Percentiles rank a stretch among this genome's conserved stretches.
These are phyloP conservation scores for Exophiala bonariae DNA, from an alignment of 2,329 filamentous ascomycete genomes.

Conservation along the genomic window DNA sequence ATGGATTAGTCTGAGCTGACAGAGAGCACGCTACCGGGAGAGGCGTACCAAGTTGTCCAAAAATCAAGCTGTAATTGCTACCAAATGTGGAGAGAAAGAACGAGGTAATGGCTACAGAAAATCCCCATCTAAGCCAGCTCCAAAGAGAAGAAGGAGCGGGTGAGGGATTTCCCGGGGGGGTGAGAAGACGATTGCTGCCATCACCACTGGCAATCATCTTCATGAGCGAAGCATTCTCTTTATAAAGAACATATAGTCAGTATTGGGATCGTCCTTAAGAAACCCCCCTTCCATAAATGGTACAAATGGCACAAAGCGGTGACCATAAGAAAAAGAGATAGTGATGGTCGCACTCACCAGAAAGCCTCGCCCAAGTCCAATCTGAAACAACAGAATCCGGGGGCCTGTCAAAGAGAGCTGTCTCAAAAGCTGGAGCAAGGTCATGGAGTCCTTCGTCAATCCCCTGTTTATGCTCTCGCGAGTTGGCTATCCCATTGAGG, in stretches of 20 bases:
- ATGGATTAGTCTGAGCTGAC: too few relatives aligned
- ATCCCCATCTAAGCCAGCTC: neutral
- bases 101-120: slow-evolving; percentile 2
- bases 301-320: too few relatives aligned
- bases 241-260: slow-evolving; percentile 11
- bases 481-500: slow-evolving; percentile 59
- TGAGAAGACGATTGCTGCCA: slow-evolving; percentile 37
- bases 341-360: neutral
- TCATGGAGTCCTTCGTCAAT: neutral
- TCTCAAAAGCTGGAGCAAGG: neutral
- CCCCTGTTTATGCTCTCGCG: slow-evolving; percentile 39
- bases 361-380: neutral
- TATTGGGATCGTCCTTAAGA: too few relatives aligned
- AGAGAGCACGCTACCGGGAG: too few relatives aligned
- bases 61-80: slow-evolving; percentile 6
- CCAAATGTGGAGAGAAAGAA: neutral
- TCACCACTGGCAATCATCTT: slow-evolving; percentile 43
- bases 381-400: neutral
- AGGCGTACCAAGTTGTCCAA: too few relatives aligned
- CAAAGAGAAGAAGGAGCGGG: slow-evolving; percentile 35
- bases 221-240: slow-evolving; percentile 53
- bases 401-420: neutral
- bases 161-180: slow-evolving; percentile 40
- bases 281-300: too few relatives aligned
- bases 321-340: too few relatives aligned